These are phyloP conservation scores for Verticillium klebahnii DNA, from an alignment of 2,329 filamentous ascomycete genomes.

Conservation along the genomic window DNA sequence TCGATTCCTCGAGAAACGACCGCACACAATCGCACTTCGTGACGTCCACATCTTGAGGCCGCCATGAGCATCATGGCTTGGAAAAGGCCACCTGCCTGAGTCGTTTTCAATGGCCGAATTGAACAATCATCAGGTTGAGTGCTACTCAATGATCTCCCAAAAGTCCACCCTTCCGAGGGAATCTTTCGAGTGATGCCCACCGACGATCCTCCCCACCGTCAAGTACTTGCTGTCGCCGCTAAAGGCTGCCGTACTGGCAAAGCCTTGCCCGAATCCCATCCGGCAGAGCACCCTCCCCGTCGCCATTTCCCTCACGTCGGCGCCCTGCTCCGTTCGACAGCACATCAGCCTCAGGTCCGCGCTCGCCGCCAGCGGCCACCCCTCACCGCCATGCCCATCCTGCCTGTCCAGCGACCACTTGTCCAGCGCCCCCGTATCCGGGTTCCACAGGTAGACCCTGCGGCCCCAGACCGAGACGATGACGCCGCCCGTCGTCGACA, in stretches of 20 bases:
- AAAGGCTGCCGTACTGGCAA: slow-evolving; percentile 6
- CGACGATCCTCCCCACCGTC: not conserved
- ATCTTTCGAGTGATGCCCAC: not conserved
- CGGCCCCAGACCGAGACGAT: slow-evolving; percentile 9
- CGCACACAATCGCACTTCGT: no score
- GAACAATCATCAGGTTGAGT: no score
- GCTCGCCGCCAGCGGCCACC: slow-evolving; percentile 8
- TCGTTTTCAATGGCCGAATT: no score
- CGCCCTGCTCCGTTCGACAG: slow-evolving; percentile 10
- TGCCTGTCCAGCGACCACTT: slow-evolving; percentile 8
- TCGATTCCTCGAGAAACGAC: no score
- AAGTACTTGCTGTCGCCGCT: not conserved
- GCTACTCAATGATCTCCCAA: slow-evolving; percentile 1
- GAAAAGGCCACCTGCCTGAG: no score
- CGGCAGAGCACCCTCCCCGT: slow-evolving; percentile 9
- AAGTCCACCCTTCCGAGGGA: not conserved
- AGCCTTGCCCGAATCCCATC: slow-evolving; percentile 6
- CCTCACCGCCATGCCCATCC: slow-evolving; percentile 7
- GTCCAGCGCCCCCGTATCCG: slow-evolving; percentile 4
- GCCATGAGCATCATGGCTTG: no score
- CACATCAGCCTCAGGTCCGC: slow-evolving; percentile 7
- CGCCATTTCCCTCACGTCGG: slow-evolving; percentile 8
- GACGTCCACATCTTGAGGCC: no score
- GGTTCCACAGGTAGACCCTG: slow-evolving; percentile 8
- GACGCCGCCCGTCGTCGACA: not conserved